A percentile compares a stretch with the other conserved stretches of the same genome.
These are phyloP conservation scores for Ephemerocybe angulata DNA, from an alignment of 768 basidiomycete species.

Conservation along the genomic window DNA sequence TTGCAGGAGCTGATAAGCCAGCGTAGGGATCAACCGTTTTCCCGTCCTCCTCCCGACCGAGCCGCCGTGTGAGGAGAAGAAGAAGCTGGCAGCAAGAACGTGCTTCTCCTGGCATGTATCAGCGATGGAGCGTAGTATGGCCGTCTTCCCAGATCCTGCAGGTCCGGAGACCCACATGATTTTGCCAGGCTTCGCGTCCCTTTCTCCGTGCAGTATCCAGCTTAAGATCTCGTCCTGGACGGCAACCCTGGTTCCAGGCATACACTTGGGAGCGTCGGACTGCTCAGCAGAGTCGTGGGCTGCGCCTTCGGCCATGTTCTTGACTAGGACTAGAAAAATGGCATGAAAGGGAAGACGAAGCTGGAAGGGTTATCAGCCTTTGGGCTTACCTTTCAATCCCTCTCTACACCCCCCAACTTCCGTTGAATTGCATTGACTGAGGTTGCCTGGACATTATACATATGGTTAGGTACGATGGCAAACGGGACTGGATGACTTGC, in stretches of 20 bases:
- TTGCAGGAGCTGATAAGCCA: neutral
- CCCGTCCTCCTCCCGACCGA: neutral
- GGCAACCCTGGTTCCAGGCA: slow-evolving; percentile 5
- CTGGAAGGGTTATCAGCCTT: too few relatives aligned
- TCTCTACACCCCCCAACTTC: too few relatives aligned
- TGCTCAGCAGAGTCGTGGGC: slow-evolving; percentile 9
- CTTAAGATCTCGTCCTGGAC: slow-evolving; percentile 5
- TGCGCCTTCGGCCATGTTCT: neutral
- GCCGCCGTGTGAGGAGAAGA: slow-evolving; percentile 4
- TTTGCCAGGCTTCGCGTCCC: neutral
- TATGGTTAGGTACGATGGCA: too few relatives aligned
- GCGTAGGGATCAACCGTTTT: neutral
- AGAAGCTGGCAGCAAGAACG: slow-evolving; percentile 7
- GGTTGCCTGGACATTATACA: too few relatives aligned
- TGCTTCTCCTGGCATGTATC: slow-evolving; percentile 1
- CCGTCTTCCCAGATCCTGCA: slow-evolving; percentile 12
- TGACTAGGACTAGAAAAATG: too few relatives aligned
- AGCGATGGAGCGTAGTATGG: slow-evolving; percentile 7
- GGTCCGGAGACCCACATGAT: slow-evolving; percentile 8
- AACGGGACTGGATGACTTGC: too few relatives aligned
- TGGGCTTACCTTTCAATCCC: too few relatives aligned
- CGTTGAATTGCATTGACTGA: too few relatives aligned
- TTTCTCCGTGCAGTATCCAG: neutral
- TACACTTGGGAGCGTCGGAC: neutral
- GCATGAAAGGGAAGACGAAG: too few relatives aligned